Evolutionary conservation across 768 basidiomycete genomes (phyloP).

Genomic region (Hemileccinum rubropunctum): DNA sequence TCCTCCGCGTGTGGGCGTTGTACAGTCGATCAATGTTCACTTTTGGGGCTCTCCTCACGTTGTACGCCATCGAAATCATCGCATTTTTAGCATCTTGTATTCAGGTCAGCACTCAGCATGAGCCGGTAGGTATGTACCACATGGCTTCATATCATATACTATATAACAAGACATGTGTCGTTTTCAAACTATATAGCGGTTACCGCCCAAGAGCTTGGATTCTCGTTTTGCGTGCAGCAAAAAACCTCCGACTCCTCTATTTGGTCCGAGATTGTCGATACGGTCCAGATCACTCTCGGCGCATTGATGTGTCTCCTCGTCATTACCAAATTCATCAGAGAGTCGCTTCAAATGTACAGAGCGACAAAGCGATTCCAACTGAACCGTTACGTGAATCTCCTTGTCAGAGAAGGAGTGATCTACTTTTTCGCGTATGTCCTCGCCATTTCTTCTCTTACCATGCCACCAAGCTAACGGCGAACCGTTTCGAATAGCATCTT

Average conservation of each 20-base stretch:
- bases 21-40: neutral
- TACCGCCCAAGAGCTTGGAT: neutral
- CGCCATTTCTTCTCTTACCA: too few species aligned
- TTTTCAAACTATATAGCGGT: neutral
- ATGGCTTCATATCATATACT: neutral
- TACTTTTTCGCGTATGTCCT: neutral
- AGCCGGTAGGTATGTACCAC: neutral
- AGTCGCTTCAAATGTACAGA: neutral
- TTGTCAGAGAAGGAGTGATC: neutral
- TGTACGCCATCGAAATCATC: neutral
- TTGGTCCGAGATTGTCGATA: neutral
- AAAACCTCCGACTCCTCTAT: too few species aligned
- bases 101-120: neutral
- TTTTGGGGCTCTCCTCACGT: neutral
- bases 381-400: neutral
- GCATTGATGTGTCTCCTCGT: neutral
- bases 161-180: neutral
- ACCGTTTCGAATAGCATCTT: neutral
- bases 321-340: neutral
- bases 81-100: neutral
- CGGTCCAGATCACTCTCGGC: neutral
- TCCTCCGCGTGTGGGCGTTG: neutral
- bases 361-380: neutral
- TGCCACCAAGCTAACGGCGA: neutral
- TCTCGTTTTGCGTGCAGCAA: neutral